These are phyloP conservation scores for Solanum chiquidenum DNA, from an alignment of 257 asterid species.

Conservation along the genomic window DNA sequence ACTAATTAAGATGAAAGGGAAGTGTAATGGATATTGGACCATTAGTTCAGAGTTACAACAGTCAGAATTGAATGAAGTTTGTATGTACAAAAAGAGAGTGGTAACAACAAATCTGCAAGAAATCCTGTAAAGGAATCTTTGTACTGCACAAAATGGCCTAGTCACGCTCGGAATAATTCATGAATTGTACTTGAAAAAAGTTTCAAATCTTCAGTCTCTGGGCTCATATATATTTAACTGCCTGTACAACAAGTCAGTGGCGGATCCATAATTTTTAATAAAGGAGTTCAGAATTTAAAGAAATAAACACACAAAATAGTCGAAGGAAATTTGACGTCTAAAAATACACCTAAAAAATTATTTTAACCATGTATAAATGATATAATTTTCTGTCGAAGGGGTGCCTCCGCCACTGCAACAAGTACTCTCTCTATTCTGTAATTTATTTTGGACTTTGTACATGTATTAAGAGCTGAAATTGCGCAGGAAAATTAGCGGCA, in stretches of 20 bases:
- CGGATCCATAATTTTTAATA: too few relatives aligned
- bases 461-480: not conserved
- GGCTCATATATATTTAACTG: not conserved
- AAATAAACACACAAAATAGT: too few relatives aligned
- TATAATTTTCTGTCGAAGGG: too few relatives aligned
- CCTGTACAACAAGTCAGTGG: too few relatives aligned
- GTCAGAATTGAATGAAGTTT: not conserved
- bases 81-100: not conserved
- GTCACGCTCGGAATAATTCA: not conserved
- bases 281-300: too few relatives aligned
- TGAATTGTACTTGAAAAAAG: not conserved
- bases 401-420: too few relatives aligned
- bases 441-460: not conserved
- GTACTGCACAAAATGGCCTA: not conserved
- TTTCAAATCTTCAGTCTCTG: not conserved
- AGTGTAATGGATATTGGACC: not conserved
- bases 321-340: too few relatives aligned
- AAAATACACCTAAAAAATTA: too few relatives aligned
- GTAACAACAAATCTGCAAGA: not conserved
- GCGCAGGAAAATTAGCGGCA: not conserved
- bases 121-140: not conserved
- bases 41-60: not conserved
- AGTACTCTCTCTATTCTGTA: not conserved
- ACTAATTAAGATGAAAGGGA: not conserved
- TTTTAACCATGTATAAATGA: too few relatives aligned